Evolutionary conservation across 306 rosid genomes (phyloP).

Genomic region (Rosa chinensis): DNA sequence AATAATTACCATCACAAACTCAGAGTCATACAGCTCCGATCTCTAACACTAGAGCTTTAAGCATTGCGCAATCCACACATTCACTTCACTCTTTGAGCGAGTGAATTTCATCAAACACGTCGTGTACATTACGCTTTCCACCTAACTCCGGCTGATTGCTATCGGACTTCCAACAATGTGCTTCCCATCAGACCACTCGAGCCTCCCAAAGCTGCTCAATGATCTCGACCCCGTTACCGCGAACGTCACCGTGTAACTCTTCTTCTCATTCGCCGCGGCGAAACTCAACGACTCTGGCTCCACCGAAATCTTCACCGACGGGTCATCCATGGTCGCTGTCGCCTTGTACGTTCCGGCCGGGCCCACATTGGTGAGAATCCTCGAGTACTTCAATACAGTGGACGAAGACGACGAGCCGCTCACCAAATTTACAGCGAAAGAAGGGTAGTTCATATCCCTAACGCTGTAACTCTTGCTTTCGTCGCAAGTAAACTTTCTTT

Average conservation of each 20-base stretch:
- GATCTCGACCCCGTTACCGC: neutral
- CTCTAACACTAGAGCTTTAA: neutral
- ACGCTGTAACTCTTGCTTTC: slow-evolving; percentile 46
- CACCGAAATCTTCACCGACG: slow-evolving; percentile 43
- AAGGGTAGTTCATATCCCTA: slow-evolving; percentile 63
- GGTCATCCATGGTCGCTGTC: slow-evolving; percentile 25
- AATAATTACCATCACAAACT: neutral
- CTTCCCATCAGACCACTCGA: slow-evolving; percentile 77
- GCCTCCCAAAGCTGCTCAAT: slow-evolving; percentile 47
- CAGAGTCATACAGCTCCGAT: neutral
- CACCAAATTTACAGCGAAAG: slow-evolving; percentile 55
- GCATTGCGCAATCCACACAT: neutral
- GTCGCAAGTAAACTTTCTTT: slow-evolving; percentile 50
- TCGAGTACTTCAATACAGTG: slow-evolving; percentile 39
- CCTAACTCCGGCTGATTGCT: slow-evolving; percentile 40
- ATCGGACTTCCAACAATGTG: slow-evolving; percentile 62
- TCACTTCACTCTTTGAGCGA: slow-evolving; percentile 24
- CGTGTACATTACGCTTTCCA: neutral
- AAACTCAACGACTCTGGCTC: slow-evolving; percentile 62
- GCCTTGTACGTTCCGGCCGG: slow-evolving; percentile 49
- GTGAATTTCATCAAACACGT: neutral
- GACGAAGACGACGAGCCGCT: slow-evolving; percentile 26
- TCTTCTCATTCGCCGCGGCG: slow-evolving; percentile 53
- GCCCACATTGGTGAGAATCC: slow-evolving; percentile 74
- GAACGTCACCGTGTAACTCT: slow-evolving; percentile 54